Evolutionary conservation across 1,284 basidiomycete species (phyloP).

Genomic region (Afroboletus lepidellus): DNA sequence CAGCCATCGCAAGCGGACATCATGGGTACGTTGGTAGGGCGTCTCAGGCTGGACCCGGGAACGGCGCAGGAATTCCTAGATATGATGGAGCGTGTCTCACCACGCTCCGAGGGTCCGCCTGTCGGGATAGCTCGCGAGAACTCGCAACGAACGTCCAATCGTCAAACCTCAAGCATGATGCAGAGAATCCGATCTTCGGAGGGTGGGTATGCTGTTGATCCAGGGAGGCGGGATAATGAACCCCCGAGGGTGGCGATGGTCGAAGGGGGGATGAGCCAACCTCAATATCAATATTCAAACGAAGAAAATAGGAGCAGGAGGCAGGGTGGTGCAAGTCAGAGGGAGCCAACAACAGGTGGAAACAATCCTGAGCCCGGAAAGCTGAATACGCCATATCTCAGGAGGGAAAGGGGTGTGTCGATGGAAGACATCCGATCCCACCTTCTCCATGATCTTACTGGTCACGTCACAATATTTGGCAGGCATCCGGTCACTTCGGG

Average conservation of each 20-base stretch:
- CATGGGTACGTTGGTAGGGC: background rate
- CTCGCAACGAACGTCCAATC: background rate
- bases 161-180: background rate
- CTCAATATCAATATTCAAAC: background rate
- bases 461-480: background rate
- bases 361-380: background rate
- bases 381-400: background rate
- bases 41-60: background rate
- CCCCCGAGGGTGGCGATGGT: background rate
- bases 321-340: background rate
- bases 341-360: background rate
- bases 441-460: conserved; percentile 5
- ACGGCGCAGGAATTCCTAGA: background rate
- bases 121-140: too few species aligned
- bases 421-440: conserved; percentile 1
- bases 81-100: background rate
- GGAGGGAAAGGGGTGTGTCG: background rate
- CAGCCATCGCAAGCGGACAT: background rate
- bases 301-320: background rate
- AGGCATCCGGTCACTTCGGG: background rate
- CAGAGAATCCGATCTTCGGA: background rate
- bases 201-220: background rate
- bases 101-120: too few species aligned
- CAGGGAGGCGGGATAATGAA: background rate
- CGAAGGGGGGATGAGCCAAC: background rate